Conservation (phyloP, 371 early-diverging fungal genomes). For the Parasitella parasitica region DNA sequence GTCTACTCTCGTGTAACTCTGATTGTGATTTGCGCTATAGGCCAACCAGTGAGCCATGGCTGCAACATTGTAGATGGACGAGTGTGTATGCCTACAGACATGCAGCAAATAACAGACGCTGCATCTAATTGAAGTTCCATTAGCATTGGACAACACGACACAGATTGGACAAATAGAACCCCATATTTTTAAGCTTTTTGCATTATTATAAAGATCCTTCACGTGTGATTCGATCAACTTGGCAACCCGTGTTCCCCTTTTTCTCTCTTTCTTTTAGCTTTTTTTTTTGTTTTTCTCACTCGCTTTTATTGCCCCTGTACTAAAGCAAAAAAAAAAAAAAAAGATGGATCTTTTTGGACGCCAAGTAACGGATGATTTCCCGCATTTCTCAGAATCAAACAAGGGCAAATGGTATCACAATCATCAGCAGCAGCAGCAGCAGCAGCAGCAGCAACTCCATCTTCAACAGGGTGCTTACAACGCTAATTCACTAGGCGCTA, state of each 20-base stretch:
- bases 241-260: constrained; percentile 11
- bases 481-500: constrained; percentile 4
- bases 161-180: too few relatives aligned
- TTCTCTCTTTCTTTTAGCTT: not conserved
- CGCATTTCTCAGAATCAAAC: not conserved
- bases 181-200: not conserved
- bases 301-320: not conserved
- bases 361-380: not conserved
- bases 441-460: not conserved
- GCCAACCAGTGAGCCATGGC: not conserved
- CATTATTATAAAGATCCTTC: constrained; percentile 3
- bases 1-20: not conserved
- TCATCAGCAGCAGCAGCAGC: not conserved
- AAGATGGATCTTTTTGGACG: constrained; percentile 6
- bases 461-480: not conserved
- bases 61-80: not conserved
- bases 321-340: too few relatives aligned
- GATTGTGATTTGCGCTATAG: not conserved
- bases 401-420: not conserved
- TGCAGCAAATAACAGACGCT: too few relatives aligned
- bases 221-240: constrained; percentile 12
- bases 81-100: too few relatives aligned
- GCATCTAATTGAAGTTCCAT: too few relatives aligned
- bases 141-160: too few relatives aligned
- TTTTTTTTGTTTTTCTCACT: not conserved